A percentile compares a stretch with the other conserved stretches of the same genome.
phyloP scores from a whole-genome alignment of 768 basidiomycete genomes.

The Kwoniella newhampshirensis region DNA sequence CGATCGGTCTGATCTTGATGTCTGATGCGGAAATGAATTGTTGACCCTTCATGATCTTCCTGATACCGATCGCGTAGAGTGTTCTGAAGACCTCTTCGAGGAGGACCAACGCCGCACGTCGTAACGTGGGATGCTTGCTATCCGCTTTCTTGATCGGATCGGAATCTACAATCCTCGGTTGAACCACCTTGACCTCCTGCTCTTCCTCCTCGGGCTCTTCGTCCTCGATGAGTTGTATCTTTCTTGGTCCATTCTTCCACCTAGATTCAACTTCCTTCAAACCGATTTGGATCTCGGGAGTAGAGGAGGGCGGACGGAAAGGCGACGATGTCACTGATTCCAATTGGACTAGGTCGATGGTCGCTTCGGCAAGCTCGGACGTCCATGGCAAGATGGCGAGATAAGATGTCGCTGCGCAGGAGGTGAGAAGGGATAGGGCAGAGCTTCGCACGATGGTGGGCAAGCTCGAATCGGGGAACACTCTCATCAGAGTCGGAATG shows the following conservation, averaged over 20 bases:
- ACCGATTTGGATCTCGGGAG: not conserved
- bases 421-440: constrained; percentile 68
- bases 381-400: constrained; percentile 66
- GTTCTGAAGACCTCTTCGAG: constrained; percentile 67
- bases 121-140: constrained; percentile 72
- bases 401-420: constrained; percentile 66
- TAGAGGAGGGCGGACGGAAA: constrained; percentile 11
- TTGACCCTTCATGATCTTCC: no score
- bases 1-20: not conserved
- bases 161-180: constrained; percentile 19
- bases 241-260: constrained; percentile 44
- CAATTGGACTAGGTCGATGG: constrained; percentile 68
- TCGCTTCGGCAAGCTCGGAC: constrained; percentile 64
- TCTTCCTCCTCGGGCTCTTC: constrained; percentile 33
- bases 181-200: constrained; percentile 6
- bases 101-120: constrained; percentile 84
- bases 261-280: constrained; percentile 59
- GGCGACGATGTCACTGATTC: constrained; percentile 46
- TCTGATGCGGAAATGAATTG: no score
- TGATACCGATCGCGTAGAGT: constrained; percentile 44
- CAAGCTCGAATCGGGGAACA: constrained; percentile 62
- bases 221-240: constrained; percentile 23
- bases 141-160: constrained; percentile 27
- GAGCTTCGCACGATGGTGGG: constrained; percentile 75
- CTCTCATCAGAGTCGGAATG: constrained; percentile 68